Evolutionary conservation across 2,329 filamentous ascomycete species (phyloP), one percentile per base, ranked within the genome.

Genomic region (Sarocladiaceae sp.): DNA sequence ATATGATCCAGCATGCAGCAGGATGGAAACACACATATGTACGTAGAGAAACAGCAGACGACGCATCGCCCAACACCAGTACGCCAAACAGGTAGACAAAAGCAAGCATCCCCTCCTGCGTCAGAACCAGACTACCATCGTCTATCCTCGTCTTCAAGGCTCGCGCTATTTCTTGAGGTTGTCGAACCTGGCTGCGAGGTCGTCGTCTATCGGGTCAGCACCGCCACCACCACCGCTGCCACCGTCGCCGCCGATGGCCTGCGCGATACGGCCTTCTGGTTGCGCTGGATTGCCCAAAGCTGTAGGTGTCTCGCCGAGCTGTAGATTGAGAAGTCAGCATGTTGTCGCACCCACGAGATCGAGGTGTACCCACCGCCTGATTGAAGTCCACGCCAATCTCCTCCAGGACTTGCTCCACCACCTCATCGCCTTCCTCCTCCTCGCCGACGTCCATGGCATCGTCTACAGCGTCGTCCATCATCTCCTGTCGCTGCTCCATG

Each of bases 401-500:
- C 60, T 97, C 93, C 57, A 98, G 66, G 4, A 98, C 88, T 66
- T 96, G 89, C 57, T 95, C 94, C 26, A 98, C 89, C 11, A 97
- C 87, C 62, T 98, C 93, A 55, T 98, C 93, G 26, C 90, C 88
- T 63, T 97, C 93, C 56, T 95, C 93, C 59, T 98, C 93, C 49
- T 95, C 82, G 13, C 79, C 80, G 29, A 95, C 73, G 19, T 94
- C 93, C 56, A 93, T 96, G 41, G 91, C 90, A 62, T 98, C 93
- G 61, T 98, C 93, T 48, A 98, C 93, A 16, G 89, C 91, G 65
- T 97, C 93, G 60, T 97, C 91, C 93, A 98, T 97, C 87, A 98
- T 96, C 66, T 97, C 93, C 64, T 97, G 90, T 51, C 93, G 80
- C 67, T 97, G 89, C 56, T 98, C 93, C 93, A 98, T 98, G 47